These are phyloP conservation scores for Lachnellula arida DNA, from an alignment of 2,329 filamentous ascomycete genomes.

Conservation along the genomic window DNA sequence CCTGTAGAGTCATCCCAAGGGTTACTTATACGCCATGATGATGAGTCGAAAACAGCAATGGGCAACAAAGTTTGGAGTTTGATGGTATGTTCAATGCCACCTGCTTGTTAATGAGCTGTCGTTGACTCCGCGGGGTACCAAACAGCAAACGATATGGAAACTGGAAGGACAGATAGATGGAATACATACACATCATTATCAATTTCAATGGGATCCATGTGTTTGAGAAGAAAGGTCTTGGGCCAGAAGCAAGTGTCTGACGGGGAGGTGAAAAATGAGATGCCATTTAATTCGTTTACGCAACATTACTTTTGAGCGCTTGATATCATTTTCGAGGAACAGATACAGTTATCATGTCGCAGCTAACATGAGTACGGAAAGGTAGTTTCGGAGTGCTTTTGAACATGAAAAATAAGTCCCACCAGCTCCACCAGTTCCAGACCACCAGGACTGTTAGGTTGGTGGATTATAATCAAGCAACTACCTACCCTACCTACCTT, in stretches of 20 bases:
- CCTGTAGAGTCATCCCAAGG: not conserved
- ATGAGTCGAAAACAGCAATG: conserved; percentile 15
- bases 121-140: conserved; percentile 12
- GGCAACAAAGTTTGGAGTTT: conserved; percentile 15
- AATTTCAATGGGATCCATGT: not conserved
- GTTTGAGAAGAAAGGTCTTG: no score
- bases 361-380: no score
- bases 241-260: no score
- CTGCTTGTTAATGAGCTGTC: conserved; percentile 20
- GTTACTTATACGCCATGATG: not conserved
- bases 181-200: not conserved
- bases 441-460: not conserved
- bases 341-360: no score
- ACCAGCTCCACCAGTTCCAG: not conserved
- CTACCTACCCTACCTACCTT: no score
- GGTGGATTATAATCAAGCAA: not conserved
- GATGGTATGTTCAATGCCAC: not conserved
- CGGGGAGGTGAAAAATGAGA: no score
- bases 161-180: not conserved
- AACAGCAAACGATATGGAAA: conserved; percentile 14
- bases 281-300: no score
- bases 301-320: no score
- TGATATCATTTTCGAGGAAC: no score
- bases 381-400: no score
- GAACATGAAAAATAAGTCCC: no score